Conservation (phyloP, 2,329 filamentous ascomycete species). For the Rhynchosporium secalis region DNA sequence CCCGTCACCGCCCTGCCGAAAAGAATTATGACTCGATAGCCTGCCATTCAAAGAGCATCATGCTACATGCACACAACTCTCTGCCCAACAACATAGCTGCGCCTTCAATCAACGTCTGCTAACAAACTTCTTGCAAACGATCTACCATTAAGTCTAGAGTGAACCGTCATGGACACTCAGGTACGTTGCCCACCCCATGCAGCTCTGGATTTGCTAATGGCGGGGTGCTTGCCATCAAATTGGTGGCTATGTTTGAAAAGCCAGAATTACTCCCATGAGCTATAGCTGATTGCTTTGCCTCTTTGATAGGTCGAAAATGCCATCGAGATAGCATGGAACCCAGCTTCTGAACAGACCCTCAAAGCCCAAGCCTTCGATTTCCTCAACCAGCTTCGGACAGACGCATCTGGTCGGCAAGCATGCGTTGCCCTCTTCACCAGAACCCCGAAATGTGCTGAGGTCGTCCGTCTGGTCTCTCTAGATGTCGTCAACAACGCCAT, state of each 20-base stretch:
- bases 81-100: constrained; percentile 17
- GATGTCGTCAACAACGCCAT: constrained; percentile 93
- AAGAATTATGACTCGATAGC: constrained; percentile 37
- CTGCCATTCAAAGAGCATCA: constrained; percentile 32
- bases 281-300: constrained; percentile 20
- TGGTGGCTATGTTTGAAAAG: background rate
- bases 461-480: constrained; percentile 84
- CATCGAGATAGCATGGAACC: constrained; percentile 90
- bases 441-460: constrained; percentile 72
- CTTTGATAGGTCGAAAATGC: constrained; percentile 84
- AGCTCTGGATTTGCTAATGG: constrained; percentile 13
- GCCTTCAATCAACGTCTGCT: constrained; percentile 24
- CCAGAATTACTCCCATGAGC: constrained; percentile 7
- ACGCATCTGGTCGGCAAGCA: constrained; percentile 86
- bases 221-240: constrained; percentile 14
- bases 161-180: constrained; percentile 38
- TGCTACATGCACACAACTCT: constrained; percentile 30
- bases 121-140: constrained; percentile 9
- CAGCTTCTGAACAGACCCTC: constrained; percentile 70
- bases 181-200: constrained; percentile 31
- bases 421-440: constrained; percentile 85
- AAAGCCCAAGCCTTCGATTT: constrained; percentile 84
- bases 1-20: constrained; percentile 20
- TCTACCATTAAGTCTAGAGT: constrained; percentile 16
- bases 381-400: constrained; percentile 73